phyloP scores from a whole-genome alignment of 2,329 filamentous ascomycete genomes.

The Neurospora sp. region DNA sequence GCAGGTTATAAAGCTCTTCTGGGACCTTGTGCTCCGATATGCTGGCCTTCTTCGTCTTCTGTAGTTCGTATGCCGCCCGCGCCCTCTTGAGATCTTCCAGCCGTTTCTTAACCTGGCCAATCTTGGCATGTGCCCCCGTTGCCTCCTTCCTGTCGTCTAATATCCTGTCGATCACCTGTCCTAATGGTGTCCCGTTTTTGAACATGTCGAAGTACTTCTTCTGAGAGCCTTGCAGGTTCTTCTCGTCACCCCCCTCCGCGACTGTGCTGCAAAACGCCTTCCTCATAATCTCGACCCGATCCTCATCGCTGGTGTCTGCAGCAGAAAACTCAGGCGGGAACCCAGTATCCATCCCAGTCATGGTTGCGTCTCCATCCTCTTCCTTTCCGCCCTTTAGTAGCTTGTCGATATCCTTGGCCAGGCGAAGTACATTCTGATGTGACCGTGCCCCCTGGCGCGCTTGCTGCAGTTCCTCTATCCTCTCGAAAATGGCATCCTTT shows the following conservation, averaged over 20 bases:
- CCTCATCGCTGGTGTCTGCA: constrained; percentile 9
- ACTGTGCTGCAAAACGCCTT: constrained; percentile 14
- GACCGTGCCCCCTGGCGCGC: neutral
- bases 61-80: constrained; percentile 16
- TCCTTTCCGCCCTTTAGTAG: constrained; percentile 9
- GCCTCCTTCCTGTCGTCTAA: constrained; percentile 16
- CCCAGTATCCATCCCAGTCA: neutral
- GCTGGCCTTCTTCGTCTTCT: constrained; percentile 20
- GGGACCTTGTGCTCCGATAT: constrained; percentile 13
- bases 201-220: constrained; percentile 18
- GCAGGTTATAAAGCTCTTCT: constrained; percentile 19
- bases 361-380: neutral
- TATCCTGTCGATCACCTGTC: constrained; percentile 18
- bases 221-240: constrained; percentile 9
- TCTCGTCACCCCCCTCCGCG: constrained; percentile 11
- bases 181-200: constrained; percentile 13
- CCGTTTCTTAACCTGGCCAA: constrained; percentile 20
- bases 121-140: constrained; percentile 14
- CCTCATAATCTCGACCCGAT: constrained; percentile 12
- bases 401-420: constrained; percentile 9
- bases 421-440: neutral
- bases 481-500: constrained; percentile 11
- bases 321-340: constrained; percentile 8
- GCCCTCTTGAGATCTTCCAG: constrained; percentile 19
- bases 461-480: constrained; percentile 12